Percentiles rank a stretch among this genome's conserved stretches.
phyloP scores from a whole-genome alignment of 371 early-diverging fungal genomes.

The Rhizomucor pusillus region DNA sequence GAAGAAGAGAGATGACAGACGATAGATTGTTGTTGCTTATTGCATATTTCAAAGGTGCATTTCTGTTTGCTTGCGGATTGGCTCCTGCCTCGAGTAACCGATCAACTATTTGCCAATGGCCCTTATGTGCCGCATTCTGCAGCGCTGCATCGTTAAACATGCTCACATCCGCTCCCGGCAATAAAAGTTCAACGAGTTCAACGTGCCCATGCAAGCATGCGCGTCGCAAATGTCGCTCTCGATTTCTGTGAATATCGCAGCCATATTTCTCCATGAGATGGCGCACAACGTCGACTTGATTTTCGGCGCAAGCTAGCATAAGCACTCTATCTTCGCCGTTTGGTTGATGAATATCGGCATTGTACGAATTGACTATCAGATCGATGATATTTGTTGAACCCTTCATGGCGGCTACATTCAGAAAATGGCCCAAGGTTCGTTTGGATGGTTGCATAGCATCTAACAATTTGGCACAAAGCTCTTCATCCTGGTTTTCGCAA shows the following conservation, averaged over 20 bases:
- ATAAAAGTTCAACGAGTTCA: conserved; percentile 54
- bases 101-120: conserved; percentile 17
- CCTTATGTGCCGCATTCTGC: conserved; percentile 31
- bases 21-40: conserved; percentile 10
- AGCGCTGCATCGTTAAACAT: conserved; percentile 34
- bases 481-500: conserved; percentile 15
- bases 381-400: conserved; percentile 29
- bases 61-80: conserved; percentile 21
- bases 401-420: conserved; percentile 27
- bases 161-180: conserved; percentile 54
- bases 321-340: conserved; percentile 17
- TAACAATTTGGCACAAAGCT: conserved; percentile 17
- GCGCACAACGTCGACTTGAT: conserved; percentile 24
- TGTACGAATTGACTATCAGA: conserved; percentile 16
- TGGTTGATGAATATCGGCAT: conserved; percentile 18
- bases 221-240: conserved; percentile 26
- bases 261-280: conserved; percentile 19
- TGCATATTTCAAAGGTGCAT: conserved; percentile 23
- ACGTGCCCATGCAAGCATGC: conserved; percentile 59
- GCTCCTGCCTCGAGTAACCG: conserved; percentile 30
- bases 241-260: conserved; percentile 20
- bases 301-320: conserved; percentile 25
- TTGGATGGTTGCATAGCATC: conserved; percentile 11
- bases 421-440: conserved; percentile 11
- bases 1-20: conserved; percentile 14